Conservation (phyloP, 345 rosid species). For the Durio zibethinus region DNA sequence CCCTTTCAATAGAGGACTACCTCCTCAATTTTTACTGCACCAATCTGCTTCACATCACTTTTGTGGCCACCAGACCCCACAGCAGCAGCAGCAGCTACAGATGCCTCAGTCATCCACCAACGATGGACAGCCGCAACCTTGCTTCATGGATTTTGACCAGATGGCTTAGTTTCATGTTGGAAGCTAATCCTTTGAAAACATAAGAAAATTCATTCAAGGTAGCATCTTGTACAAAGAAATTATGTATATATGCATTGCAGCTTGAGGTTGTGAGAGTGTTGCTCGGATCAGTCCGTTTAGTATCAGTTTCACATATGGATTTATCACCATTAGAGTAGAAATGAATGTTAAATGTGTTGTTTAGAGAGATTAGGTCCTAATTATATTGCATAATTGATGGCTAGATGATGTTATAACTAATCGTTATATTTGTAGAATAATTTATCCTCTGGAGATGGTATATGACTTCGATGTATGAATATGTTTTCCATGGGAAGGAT, state of each 20-base stretch:
- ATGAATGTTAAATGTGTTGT: background rate
- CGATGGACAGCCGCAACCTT: slow-evolving; percentile 11
- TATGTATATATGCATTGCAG: slow-evolving; percentile 19
- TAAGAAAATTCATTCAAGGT: slow-evolving; percentile 9
- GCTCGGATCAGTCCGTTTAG: slow-evolving; percentile 6
- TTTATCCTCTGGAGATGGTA: background rate
- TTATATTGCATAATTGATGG: slow-evolving; percentile 15
- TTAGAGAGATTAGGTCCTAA: slow-evolving; percentile 17
- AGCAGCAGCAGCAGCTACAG: slow-evolving; percentile 37
- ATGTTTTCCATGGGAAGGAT: background rate
- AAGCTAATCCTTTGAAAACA: slow-evolving; percentile 11
- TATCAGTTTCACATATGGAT: slow-evolving; percentile 22
- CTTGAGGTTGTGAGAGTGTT: slow-evolving; percentile 19
- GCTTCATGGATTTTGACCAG: slow-evolving; percentile 17
- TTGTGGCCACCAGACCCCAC: slow-evolving; percentile 34
- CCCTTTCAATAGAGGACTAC: slow-evolving; percentile 41
- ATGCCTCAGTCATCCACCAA: slow-evolving; percentile 39
- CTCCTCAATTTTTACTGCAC: slow-evolving; percentile 45
- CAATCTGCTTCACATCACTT: slow-evolving; percentile 49
- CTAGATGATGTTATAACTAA: background rate
- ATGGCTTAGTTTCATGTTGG: slow-evolving; percentile 12
- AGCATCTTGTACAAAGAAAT: slow-evolving; percentile 24
- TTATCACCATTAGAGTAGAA: slow-evolving; percentile 16
- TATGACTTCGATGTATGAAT: background rate
- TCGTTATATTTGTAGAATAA: background rate